Percentiles rank a stretch among this genome's conserved stretches.
Evolutionary conservation across 352 stramenopile genomes (phyloP).

Genomic region (Phytophthora vignae): DNA sequence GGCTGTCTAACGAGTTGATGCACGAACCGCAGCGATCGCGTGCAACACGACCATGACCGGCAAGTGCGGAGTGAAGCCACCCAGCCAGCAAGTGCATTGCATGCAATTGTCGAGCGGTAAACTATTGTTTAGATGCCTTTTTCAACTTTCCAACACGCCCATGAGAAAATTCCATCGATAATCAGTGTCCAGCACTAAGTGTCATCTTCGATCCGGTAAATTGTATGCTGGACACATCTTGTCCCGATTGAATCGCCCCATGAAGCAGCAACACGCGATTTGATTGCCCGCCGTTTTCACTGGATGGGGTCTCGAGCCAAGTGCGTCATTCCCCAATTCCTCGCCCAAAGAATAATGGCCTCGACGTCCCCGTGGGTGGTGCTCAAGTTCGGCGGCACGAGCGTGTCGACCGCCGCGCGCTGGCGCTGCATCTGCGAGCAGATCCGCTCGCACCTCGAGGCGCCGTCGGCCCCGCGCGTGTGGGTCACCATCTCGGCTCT

Average conservation of each 20-base stretch:
- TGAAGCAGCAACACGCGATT: constrained; percentile 25
- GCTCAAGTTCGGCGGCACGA: constrained; percentile 92
- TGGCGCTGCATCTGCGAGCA: constrained; percentile 86
- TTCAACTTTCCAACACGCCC: constrained; percentile 13
- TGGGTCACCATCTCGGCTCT: constrained; percentile 92
- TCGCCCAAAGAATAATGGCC: constrained; percentile 13
- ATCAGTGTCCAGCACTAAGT: constrained; percentile 11
- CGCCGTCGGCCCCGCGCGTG: constrained; percentile 51
- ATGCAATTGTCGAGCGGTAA: constrained; percentile 3
- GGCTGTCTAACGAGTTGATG: not conserved
- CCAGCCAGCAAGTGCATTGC: too few relatives aligned
- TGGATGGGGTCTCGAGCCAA: constrained; percentile 23
- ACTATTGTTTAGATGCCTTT: constrained; percentile 29
- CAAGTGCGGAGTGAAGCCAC: not conserved
- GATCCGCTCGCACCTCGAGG: constrained; percentile 63
- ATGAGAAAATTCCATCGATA: constrained; percentile 25
- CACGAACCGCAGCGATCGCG: not conserved
- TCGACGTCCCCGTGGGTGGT: constrained; percentile 70
- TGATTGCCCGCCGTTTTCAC: constrained; percentile 28
- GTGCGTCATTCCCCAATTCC: constrained; percentile 29
- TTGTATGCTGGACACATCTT: not conserved
- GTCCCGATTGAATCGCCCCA: constrained; percentile 11
- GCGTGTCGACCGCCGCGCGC: constrained; percentile 78
- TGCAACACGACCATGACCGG: too few relatives aligned
- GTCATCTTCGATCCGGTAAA: not conserved